Evolutionary conservation across 2,329 filamentous ascomycete genomes (phyloP).

Genomic region (Fusarium sacchari): DNA sequence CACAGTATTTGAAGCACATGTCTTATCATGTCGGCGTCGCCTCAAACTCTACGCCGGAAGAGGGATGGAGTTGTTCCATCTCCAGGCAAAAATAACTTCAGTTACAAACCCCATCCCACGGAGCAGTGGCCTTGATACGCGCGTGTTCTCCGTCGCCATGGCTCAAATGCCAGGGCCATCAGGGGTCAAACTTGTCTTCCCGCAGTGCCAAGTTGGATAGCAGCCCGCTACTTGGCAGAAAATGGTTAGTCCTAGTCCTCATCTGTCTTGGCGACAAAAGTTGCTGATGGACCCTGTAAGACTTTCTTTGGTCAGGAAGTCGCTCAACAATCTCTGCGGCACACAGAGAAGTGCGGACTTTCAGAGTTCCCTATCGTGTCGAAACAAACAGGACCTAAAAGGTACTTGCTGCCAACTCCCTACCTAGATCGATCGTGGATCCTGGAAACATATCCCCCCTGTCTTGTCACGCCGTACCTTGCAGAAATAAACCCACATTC

Average conservation of each 20-base stretch:
- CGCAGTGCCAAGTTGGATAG: conserved; percentile 27
- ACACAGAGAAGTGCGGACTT: not conserved
- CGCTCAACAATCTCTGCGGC: not conserved
- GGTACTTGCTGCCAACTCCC: conserved; percentile 6
- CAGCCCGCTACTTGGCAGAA: conserved; percentile 23
- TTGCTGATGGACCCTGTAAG: conserved; percentile 8
- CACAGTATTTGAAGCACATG: not conserved
- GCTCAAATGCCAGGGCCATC: conserved; percentile 22
- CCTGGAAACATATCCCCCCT: conserved; percentile 20
- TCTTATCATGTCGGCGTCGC: not conserved
- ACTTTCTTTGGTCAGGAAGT: not conserved
- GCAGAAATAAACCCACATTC: conserved; percentile 35
- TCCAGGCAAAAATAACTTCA: not conserved
- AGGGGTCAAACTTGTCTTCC: conserved; percentile 30
- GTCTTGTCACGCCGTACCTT: conserved; percentile 30
- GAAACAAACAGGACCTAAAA: conserved; percentile 8
- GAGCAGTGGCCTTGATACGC: conserved; percentile 20
- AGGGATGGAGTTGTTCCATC: not conserved
- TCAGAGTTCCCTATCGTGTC: not conserved
- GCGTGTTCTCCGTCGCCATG: conserved; percentile 20
- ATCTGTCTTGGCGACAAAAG: conserved; percentile 10
- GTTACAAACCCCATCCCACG: conserved; percentile 22
- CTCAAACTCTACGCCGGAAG: not conserved
- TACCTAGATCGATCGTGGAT: conserved; percentile 36
- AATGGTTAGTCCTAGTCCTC: conserved; percentile 7